Percentiles rank a stretch among this genome's conserved stretches.
Conservation (phyloP, 805 yeast genomes). For the Candida coquimbonensis region DNA sequence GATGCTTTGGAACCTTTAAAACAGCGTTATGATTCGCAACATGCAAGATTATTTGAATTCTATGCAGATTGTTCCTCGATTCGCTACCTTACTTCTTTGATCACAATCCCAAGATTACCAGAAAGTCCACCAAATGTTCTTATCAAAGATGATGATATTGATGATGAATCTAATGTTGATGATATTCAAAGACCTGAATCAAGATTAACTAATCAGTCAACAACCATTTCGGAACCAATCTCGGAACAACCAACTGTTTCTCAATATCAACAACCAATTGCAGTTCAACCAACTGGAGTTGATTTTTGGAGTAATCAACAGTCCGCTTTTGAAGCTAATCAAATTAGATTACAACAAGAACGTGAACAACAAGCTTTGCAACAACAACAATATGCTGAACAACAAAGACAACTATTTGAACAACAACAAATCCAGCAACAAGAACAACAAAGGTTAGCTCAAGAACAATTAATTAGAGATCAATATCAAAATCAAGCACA, state of each 20-base stretch:
- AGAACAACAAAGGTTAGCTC: slow-evolving; percentile 62
- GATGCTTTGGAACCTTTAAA: slow-evolving; percentile 73
- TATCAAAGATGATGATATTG: slow-evolving; percentile 21
- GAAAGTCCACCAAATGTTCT: slow-evolving; percentile 29
- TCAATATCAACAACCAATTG: slow-evolving; percentile 32
- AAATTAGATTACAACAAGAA: slow-evolving; percentile 51
- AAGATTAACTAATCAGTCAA: slow-evolving; percentile 6
- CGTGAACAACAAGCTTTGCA: slow-evolving; percentile 56
- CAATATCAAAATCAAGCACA: slow-evolving; percentile 70
- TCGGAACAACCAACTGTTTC: slow-evolving; percentile 38
- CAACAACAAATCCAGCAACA: slow-evolving; percentile 68
- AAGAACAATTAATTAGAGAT: slow-evolving; percentile 58
- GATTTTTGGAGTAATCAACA: slow-evolving; percentile 42
- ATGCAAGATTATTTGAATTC: slow-evolving; percentile 64
- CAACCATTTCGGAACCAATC: slow-evolving; percentile 28
- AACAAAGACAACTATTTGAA: slow-evolving; percentile 63
- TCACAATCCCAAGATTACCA: slow-evolving; percentile 60
- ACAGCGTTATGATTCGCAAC: slow-evolving; percentile 55
- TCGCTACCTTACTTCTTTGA: slow-evolving; percentile 70
- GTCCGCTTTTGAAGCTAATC: slow-evolving; percentile 50
- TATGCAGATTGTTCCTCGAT: slow-evolving; percentile 87
- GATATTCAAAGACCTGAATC: slow-evolving; percentile 17
- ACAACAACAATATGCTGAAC: slow-evolving; percentile 60
- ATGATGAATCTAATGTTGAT: not conserved
- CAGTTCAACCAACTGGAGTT: slow-evolving; percentile 50